These are phyloP conservation scores for Populus tomentosa DNA, from an alignment of 441 rosid species.

Conservation along the genomic window DNA sequence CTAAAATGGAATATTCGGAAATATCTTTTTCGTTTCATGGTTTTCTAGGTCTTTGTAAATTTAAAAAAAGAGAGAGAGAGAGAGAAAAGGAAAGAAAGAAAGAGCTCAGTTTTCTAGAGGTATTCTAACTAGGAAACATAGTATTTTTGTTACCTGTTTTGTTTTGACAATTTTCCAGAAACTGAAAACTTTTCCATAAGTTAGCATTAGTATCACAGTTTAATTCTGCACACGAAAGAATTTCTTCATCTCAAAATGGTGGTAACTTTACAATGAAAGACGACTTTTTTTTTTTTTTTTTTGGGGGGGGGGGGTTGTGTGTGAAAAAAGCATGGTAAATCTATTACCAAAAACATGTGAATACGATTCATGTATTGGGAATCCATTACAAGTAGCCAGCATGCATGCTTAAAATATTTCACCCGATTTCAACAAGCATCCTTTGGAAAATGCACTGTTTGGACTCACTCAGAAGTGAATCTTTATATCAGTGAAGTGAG, in stretches of 20 bases:
- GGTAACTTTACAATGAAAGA: no score
- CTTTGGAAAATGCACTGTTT: background rate
- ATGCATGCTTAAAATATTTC: background rate
- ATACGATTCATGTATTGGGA: background rate
- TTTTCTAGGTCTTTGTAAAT: no score
- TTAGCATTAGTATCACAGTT: no score
- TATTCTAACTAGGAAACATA: background rate
- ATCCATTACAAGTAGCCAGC: background rate
- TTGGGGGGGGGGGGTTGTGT: no score
- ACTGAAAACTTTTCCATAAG: background rate
- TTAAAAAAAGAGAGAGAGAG: no score
- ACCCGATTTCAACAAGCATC: background rate
- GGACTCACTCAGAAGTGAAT: background rate
- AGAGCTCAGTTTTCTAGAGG: background rate
- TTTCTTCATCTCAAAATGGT: no score
- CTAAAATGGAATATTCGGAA: background rate
- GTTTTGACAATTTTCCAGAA: background rate
- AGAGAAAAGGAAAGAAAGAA: no score
- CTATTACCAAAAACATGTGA: background rate
- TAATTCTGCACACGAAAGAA: no score
- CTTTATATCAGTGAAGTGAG: slow-evolving; percentile 35
- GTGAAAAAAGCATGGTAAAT: background rate
- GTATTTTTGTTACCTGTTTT: background rate
- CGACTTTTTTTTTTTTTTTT: no score
- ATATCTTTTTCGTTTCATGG: background rate